phyloP scores from a whole-genome alignment of 176 grass and related monocot genomes.

The Saccharum officinarum region DNA sequence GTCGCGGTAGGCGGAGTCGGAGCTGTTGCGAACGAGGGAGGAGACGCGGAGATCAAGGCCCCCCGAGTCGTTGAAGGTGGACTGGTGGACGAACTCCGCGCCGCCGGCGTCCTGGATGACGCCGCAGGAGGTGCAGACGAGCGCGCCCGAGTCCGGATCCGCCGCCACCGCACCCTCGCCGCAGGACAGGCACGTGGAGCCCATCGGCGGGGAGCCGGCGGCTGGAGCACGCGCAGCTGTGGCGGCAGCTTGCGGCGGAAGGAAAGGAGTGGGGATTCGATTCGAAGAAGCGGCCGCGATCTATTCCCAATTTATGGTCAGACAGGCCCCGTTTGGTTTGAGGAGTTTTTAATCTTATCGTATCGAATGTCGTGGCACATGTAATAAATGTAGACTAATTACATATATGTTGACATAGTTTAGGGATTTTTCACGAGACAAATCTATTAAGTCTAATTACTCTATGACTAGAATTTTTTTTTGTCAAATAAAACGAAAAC shows the following conservation, averaged over 20 bases:
- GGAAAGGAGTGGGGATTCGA: slow-evolving; percentile 19
- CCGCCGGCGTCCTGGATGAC: slow-evolving; percentile 27
- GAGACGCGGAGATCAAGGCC: slow-evolving; percentile 35
- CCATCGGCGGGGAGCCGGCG: slow-evolving; percentile 28
- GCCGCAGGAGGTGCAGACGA: slow-evolving; percentile 54
- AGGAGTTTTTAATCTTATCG: too few species aligned
- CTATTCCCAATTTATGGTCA: too few species aligned
- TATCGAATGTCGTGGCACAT: too few species aligned
- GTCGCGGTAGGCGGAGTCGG: slow-evolving; percentile 49
- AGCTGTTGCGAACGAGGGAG: slow-evolving; percentile 22
- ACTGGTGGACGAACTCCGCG: slow-evolving; percentile 47
- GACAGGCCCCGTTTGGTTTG: too few species aligned
- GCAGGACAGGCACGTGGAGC: slow-evolving; percentile 42
- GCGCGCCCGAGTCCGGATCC: slow-evolving; percentile 52
- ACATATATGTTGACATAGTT: too few species aligned
- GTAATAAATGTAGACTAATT: too few species aligned
- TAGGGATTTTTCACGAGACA: too few species aligned
- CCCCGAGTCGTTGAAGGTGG: slow-evolving; percentile 46
- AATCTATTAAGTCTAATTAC: too few species aligned
- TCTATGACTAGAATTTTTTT: too few species aligned
- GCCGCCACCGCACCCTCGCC: slow-evolving; percentile 23
- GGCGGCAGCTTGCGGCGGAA: slow-evolving; percentile 8
- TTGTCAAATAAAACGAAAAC: too few species aligned
- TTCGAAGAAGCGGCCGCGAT: slow-evolving; percentile 8
- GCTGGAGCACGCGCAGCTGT: neutral